Evolutionary conservation across 768 basidiomycete species (phyloP).

Genomic region (Suillus variegatus): DNA sequence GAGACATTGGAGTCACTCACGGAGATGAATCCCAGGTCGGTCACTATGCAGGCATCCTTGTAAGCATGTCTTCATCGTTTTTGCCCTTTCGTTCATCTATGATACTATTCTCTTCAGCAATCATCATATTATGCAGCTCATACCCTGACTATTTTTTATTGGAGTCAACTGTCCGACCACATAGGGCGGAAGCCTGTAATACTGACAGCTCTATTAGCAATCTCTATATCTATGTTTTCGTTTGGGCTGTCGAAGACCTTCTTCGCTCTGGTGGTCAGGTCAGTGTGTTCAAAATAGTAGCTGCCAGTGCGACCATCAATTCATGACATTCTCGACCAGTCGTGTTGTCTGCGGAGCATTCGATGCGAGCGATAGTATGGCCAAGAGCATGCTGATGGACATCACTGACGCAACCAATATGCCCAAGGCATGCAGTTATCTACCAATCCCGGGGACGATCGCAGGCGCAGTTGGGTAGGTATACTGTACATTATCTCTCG

Average conservation of each 20-base stretch:
- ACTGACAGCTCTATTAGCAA: slow-evolving; percentile 43
- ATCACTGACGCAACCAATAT: slow-evolving; percentile 37
- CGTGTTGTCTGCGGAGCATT: slow-evolving; percentile 47
- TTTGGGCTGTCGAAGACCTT: slow-evolving; percentile 50
- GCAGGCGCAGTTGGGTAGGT: slow-evolving; percentile 45
- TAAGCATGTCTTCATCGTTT: slow-evolving; percentile 24
- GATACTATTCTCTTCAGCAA: slow-evolving; percentile 31
- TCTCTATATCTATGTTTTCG: slow-evolving; percentile 45
- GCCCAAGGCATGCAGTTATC: slow-evolving; percentile 51
- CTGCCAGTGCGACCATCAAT: neutral
- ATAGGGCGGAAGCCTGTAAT: slow-evolving; percentile 51
- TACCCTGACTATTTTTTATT: slow-evolving; percentile 46
- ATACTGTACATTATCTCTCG: neutral
- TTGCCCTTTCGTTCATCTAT: slow-evolving; percentile 32
- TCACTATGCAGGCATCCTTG: slow-evolving; percentile 50
- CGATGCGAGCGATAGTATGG: slow-evolving; percentile 54
- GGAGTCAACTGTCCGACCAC: slow-evolving; percentile 51
- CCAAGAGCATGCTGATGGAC: slow-evolving; percentile 44
- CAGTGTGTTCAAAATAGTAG: neutral
- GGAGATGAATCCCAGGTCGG: slow-evolving; percentile 47
- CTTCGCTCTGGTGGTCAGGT: slow-evolving; percentile 16
- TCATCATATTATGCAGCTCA: slow-evolving; percentile 51
- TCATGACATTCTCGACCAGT: slow-evolving; percentile 20
- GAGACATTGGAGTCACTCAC: slow-evolving; percentile 37
- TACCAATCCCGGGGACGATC: slow-evolving; percentile 51